Base-by-base conservation (phyloP, 2,329 filamentous ascomycete genomes). In the Tolypocladium tundrense region DNA sequence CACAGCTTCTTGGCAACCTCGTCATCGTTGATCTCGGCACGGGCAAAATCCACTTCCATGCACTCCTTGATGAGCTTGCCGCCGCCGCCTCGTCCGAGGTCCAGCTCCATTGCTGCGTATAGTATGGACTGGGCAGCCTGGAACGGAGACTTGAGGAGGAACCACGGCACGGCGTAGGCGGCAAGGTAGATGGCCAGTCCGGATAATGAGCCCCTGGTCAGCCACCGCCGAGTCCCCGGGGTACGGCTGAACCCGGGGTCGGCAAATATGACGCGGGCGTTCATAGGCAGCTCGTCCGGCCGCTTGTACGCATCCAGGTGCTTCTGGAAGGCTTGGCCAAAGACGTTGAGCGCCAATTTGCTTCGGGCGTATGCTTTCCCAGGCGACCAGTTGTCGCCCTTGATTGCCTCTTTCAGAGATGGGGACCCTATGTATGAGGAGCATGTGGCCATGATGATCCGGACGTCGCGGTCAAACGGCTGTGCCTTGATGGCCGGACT, bases 401-500 rank as follows among this genome's bases (percentile, higher is more conserved):
- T 72, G 27, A 79, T 57, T 60, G 73, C 77, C 9, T 83, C 81
- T 53, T 80, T 80, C 24, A 89, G 76, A 10, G 90, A 78, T 16
- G 86, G 86, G 4, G 88, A 89, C 1, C 83, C 84, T 64, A 97
- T 89, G 73, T 99, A 97, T 40, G 90, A 87, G 24, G 90, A 87
- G 71, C 95, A 99, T 0, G 90, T 95, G 1, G 89, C 80, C 63
- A 97, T 84, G 58, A 99, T 81, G 60, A 99, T 82, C 60, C 94
- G 83, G 19, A 99, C 91, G 71, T 99, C 94, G 66, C 94, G 85
- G 71, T 99, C 94, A 57, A 95, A 86, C 2, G 94, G 94, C 72
- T 99, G 94, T 1, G 89, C 91, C 63, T 91, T 85, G 60, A 99
- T 80, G 0, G 94, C 93, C 0, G 94, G 94, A 65, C 88, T 94